A percentile compares a stretch with the other conserved stretches of the same genome.
These are phyloP conservation scores for Pseudogymnoascus sp. DNA, from an alignment of 2,329 filamentous ascomycete genomes.

Conservation along the genomic window DNA sequence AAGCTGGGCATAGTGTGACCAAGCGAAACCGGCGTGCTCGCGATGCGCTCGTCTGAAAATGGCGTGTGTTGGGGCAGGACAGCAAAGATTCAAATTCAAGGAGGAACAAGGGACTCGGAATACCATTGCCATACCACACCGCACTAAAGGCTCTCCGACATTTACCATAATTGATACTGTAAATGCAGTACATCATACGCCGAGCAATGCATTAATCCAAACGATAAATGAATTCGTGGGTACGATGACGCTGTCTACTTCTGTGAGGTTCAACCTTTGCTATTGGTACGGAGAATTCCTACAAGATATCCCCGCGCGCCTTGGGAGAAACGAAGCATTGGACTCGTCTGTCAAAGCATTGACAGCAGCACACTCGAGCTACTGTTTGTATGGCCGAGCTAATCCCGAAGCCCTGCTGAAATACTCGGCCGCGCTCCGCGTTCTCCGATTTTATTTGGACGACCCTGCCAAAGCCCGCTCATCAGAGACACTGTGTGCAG, in stretches of 20 bases:
- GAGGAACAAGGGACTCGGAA: conserved; percentile 17
- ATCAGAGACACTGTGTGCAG: conserved; percentile 30
- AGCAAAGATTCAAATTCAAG: conserved; percentile 43
- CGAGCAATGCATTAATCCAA: conserved; percentile 19
- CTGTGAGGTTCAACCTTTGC: conserved; percentile 39
- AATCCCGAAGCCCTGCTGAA: background rate
- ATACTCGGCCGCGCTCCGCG: conserved; percentile 7
- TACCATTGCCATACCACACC: background rate
- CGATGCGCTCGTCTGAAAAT: conserved; percentile 39
- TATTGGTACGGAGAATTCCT: conserved; percentile 39
- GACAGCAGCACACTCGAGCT: background rate
- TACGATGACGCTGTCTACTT: conserved; percentile 31
- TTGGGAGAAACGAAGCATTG: conserved; percentile 39
- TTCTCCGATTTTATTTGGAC: conserved; percentile 22
- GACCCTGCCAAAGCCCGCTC: conserved; percentile 26
- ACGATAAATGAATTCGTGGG: conserved; percentile 28
- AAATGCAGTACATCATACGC: background rate
- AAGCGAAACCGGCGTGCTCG: conserved; percentile 32
- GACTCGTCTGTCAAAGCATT: background rate
- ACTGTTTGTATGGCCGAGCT: background rate
- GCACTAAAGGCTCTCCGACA: background rate
- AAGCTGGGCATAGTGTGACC: background rate
- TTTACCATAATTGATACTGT: background rate
- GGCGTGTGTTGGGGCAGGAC: conserved; percentile 37
- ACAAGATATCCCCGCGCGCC: conserved; percentile 35